Base-by-base conservation (phyloP, 768 basidiomycete genomes). In the Termitomyces sp. region DNA sequence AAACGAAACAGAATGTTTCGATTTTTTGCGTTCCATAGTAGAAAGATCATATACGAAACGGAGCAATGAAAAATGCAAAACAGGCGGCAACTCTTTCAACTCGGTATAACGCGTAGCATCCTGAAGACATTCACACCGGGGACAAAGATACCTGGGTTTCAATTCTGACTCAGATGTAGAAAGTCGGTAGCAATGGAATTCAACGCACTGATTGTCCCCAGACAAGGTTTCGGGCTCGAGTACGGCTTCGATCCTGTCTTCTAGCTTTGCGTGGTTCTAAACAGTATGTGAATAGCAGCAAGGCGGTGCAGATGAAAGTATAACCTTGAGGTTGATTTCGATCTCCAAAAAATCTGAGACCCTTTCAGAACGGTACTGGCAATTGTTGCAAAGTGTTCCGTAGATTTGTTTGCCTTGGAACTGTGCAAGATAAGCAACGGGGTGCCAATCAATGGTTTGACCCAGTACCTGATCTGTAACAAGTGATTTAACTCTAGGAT, bases 31-130 rank as follows among this genome's bases (percentile, higher is more conserved):
- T 66, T 90, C 86, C 81, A 89, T 84, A 0, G 88, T 85, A 24
- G 84, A 75, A 38, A 88, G 66, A 74, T 96, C 92, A 67, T 90
- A 98, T 33, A 92, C 86, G 73, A 98, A 98, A n/a, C 96, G 91
- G 59, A 96, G 82, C 55, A 98, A 75, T 22, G 94, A 94, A 67
- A 98, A 89, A 73, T 98, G 93, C 2, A 98, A 80, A 7, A 95
- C 89, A 0, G 93, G 92, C 1, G 96, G 96, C 6, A 97, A 81
- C 56, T 80, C 70, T 28, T 79, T 80, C 15, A 96, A 74, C 66
- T 88, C 81, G 2, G 87, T 88, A 65, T 88, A 87, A 8, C 96
- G 87, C 18, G 83, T 87, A 6, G 96, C 96, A 61, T 93, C 85
- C 71, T 89, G 88, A 9, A 93, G 81, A 24, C 73, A 73, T 46